Evolutionary conservation across 1,139 yeast genomes (phyloP), one percentile per base, ranked within the genome.

Genomic region (Pichia sp.): DNA sequence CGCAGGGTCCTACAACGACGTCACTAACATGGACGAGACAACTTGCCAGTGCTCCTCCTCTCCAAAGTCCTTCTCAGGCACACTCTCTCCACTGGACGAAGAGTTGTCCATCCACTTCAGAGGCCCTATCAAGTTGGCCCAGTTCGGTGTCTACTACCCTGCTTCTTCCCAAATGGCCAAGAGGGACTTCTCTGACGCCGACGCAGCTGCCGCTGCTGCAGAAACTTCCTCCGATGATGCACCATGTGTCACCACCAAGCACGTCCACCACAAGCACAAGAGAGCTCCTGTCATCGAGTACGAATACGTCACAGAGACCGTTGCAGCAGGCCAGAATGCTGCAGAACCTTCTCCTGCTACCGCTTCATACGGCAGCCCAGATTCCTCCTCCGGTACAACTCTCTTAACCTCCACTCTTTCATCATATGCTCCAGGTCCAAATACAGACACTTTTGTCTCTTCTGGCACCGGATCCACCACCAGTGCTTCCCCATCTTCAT

Each of bases 51-150:
- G 95, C 70, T 68, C 83, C 17, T 78, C 80, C 53, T 65, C 73
- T 24, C 64, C 80, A 16, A 73, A 73, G 20, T 60, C 79, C 9
- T 87, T 90, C 73, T 78, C 87, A 16, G 98, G 98, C 50, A 59
- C 82, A 31, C 75, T 89, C 67, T 75, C 96, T 50, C 98, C 98
- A 38, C 75, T 92, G 58, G 83, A 90, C 72, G 96, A 90, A 73
- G 97, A 90, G 70, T 75, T 92, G 52, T 85, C 96, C 17, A 88
- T 93, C 55, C 98, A 92, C 72, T 89, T 92, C 77, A 84, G 98
- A 73, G 99, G 98, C 55, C 99, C 98, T 38, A 71, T 93, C 62
- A 77, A 80, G 57, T 79, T 92, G 68, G 74, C 77, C 65, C 87
- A 88, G 72, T 90, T 93, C 68, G 97, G 91, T 63, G 89, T 78